These are phyloP conservation scores for Glaciozyma martinii DNA, from an alignment of 768 basidiomycete species.

Conservation along the genomic window DNA sequence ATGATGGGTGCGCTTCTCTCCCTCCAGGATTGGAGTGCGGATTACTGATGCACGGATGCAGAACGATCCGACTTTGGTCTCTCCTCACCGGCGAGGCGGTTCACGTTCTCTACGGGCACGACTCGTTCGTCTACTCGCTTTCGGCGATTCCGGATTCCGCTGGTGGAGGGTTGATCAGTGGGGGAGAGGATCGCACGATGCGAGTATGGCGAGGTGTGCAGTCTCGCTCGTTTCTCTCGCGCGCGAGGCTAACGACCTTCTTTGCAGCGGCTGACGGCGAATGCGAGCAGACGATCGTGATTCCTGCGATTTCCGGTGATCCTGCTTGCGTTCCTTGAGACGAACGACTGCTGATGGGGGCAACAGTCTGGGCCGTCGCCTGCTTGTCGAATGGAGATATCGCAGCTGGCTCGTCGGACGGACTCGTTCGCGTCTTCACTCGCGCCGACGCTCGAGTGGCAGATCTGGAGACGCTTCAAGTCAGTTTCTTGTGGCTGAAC, in stretches of 20 bases:
- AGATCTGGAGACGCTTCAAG: constrained; percentile 13
- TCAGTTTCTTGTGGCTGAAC: not conserved
- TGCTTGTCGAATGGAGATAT: constrained; percentile 84
- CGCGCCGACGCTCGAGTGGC: constrained; percentile 33
- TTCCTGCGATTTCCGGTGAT: constrained; percentile 73
- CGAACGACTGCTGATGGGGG: not conserved
- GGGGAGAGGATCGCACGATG: constrained; percentile 87
- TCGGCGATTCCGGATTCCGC: constrained; percentile 57
- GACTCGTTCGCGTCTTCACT: constrained; percentile 74
- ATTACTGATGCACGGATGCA: constrained; percentile 37
- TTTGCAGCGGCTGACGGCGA: constrained; percentile 57
- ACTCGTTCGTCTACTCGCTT: constrained; percentile 90
- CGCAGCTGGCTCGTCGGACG: constrained; percentile 83
- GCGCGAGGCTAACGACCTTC: constrained; percentile 1
- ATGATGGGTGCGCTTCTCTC: constrained; percentile 60
- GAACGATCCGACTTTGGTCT: constrained; percentile 88
- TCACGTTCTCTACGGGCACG: constrained; percentile 81
- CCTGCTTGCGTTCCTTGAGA: not conserved
- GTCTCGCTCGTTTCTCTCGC: not conserved
- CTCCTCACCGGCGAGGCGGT: constrained; percentile 53
- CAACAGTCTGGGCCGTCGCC: constrained; percentile 76
- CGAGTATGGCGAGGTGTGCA: constrained; percentile 74
- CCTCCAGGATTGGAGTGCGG: not conserved
- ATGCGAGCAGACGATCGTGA: constrained; percentile 75
- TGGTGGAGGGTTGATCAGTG: constrained; percentile 68